Evolutionary conservation across 495 filamentous ascomycete species (phyloP), one percentile per base, ranked within the genome.

Genomic region (Hyaloscypha bicolor): DNA sequence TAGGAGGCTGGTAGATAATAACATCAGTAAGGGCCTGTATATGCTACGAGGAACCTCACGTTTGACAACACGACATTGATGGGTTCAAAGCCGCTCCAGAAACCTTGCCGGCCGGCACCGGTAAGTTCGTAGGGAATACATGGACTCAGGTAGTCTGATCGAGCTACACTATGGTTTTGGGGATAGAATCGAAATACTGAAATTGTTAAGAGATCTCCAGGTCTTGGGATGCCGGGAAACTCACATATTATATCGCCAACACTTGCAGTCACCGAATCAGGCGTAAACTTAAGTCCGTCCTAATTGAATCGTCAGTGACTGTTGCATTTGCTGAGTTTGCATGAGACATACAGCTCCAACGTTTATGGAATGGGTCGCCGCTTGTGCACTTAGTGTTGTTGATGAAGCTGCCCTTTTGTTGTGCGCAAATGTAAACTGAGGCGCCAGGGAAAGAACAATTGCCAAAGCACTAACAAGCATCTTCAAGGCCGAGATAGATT

Each of bases 41-140:
- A 31, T 11, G 21, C 19, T 2, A 3, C 39, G 6, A 21, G 61
- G 16, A 55, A 30, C 5, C 77, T 69, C 62, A 81, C 80, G 57
- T 80, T 70, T 53, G 68, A 62, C 9, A 74, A 64, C 22, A 75
- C 76, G 35, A 80, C 70, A 1, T 81, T 74, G 3, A 65, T 60
- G 1, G 72, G 74, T 29, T 75, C 68, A 30, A 79, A 77, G 2
- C 80, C 84, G 51, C 79, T 79, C 69, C 70, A 84, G 70, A 88
- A 87, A 9, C 83, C 83, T 6, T 61, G 56, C 52, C 77, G 79
- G 45, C 75, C 69, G 25, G 62, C 56, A 6, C 76, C 77, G 16
- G 78, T 77, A 39, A 79, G 67, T 64, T 89, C 86, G 63, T 85
- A 87, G 9, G 86, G 86, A 35, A 88, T 81, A 65, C 88, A 90